These are phyloP conservation scores for Erigeron philadelphicus DNA, from an alignment of 140 eudicot genomes.

Conservation along the genomic window DNA sequence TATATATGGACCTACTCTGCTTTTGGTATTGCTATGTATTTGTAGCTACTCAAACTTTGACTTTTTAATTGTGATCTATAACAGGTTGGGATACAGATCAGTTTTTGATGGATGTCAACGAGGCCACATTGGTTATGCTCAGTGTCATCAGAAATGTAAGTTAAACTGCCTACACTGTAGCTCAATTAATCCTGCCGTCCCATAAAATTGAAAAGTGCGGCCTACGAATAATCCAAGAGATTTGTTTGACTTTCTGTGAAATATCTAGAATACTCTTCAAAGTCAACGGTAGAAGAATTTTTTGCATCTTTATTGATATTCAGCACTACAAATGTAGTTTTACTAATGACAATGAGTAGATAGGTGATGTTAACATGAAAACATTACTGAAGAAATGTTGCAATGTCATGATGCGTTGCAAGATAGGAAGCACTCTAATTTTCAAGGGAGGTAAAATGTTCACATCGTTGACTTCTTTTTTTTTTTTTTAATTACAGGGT, in stretches of 20 bases:
- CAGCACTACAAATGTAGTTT: background rate
- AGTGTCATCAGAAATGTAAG: slow-evolving; percentile 77
- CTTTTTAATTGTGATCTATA: background rate
- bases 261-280: background rate
- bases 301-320: slow-evolving; percentile 3
- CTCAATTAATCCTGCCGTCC: slow-evolving; percentile 4
- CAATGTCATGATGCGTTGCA: background rate
- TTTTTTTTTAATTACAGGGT: slow-evolving; percentile 51
- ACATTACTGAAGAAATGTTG: background rate
- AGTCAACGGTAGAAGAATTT: background rate
- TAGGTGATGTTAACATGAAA: background rate
- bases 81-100: slow-evolving; percentile 99
- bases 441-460: background rate
- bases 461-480: slow-evolving; percentile 6
- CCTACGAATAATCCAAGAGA: background rate
- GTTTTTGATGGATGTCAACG: slow-evolving; percentile 79
- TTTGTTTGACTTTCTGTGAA: slow-evolving; percentile 1
- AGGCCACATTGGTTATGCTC: slow-evolving; percentile 92
- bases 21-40: background rate
- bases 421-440: background rate
- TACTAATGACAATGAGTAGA: background rate
- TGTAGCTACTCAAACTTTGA: slow-evolving; percentile 18
- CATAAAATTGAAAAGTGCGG: background rate
- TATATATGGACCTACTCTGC: background rate
- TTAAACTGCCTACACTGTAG: no score